Conservation (phyloP, 2,329 filamentous ascomycete genomes). For the Pseudopyricularia javanii region DNA sequence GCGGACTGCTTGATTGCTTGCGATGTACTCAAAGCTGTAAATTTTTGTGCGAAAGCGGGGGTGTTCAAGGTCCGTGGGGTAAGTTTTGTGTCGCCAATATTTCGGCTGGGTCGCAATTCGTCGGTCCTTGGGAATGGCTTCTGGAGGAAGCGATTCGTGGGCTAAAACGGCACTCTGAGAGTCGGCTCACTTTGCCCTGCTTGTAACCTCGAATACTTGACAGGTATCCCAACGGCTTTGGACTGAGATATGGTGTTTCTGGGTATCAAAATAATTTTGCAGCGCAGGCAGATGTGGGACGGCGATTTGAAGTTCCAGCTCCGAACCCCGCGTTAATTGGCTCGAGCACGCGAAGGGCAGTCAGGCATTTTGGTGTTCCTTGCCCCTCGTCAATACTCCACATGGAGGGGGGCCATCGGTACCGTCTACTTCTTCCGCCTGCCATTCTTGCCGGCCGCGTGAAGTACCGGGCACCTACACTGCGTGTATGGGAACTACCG, state of each 20-base stretch:
- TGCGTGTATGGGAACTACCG: too few relatives aligned
- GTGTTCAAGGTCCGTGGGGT: constrained; percentile 4
- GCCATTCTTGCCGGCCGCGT: too few relatives aligned
- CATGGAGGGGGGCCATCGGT: background rate
- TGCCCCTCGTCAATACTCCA: background rate
- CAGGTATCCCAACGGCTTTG: too few relatives aligned
- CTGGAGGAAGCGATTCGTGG: background rate
- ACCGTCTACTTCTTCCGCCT: background rate
- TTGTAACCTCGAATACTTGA: too few relatives aligned
- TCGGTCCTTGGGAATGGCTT: background rate
- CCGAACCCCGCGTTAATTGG: constrained; percentile 2
- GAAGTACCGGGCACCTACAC: too few relatives aligned
- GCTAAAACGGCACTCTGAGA: too few relatives aligned
- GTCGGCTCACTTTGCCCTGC: too few relatives aligned
- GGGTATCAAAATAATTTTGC: background rate
- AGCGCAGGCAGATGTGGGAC: constrained; percentile 1
- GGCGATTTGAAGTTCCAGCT: constrained; percentile 3
- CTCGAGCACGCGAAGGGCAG: background rate
- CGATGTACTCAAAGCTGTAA: constrained; percentile 2
- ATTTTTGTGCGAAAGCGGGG: constrained; percentile 8
- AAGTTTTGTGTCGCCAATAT: background rate
- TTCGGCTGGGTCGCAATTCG: background rate
- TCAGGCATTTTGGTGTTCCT: background rate
- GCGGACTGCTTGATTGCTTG: background rate
- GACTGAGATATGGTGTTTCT: background rate